Conservation (phyloP, 1,139 yeast species). For the Protomyces inundatus region DNA sequence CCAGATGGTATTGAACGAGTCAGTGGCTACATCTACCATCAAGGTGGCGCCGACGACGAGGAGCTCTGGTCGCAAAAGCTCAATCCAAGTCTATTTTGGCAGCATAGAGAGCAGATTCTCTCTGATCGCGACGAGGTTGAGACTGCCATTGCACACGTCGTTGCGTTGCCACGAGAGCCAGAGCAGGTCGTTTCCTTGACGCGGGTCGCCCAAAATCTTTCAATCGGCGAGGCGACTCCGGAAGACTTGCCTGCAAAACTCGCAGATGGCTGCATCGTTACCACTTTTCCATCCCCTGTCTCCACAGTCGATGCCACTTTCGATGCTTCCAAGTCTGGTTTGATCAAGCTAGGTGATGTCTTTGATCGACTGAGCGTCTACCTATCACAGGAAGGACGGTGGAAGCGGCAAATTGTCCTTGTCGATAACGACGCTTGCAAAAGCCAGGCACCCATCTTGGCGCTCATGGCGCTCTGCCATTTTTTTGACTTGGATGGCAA, state of each 20-base stretch:
- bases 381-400: not conserved
- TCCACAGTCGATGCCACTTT: not conserved
- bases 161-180: not conserved
- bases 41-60: conserved; percentile 92
- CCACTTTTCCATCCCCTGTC: not conserved
- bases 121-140: not conserved
- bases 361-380: conserved; percentile 3
- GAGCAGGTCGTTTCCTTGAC: not conserved
- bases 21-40: conserved; percentile 58
- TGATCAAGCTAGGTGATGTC: not conserved
- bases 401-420: conserved; percentile 33
- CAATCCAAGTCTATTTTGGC: conserved; percentile 58
- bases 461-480: conserved; percentile 49
- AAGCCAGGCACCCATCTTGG: conserved; percentile 47
- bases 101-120: conserved; percentile 39
- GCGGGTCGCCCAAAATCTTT: not conserved
- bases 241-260: not conserved
- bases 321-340: not conserved
- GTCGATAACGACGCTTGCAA: conserved; percentile 59
- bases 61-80: conserved; percentile 67
- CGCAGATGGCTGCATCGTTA: not conserved
- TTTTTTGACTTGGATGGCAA: conserved; percentile 47
- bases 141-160: not conserved
- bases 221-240: not conserved
- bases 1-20: conserved; percentile 51